A percentile compares a stretch with the other conserved stretches of the same genome.
These are phyloP conservation scores for Kockiozyma suomiensis DNA, from an alignment of 805 yeast species.

Conservation along the genomic window DNA sequence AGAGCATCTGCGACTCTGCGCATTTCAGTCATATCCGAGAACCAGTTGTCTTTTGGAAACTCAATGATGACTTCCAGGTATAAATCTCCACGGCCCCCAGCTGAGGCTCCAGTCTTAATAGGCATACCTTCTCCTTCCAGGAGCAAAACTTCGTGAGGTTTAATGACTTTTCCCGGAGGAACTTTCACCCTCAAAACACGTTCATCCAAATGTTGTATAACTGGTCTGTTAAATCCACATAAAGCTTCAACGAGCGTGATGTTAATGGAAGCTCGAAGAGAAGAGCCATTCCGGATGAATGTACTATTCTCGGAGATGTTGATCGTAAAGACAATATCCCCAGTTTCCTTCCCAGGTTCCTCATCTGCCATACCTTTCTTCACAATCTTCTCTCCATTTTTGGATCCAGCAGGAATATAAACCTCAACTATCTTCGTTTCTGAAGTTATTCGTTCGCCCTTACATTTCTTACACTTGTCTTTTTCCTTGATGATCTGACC, in stretches of 20 bases:
- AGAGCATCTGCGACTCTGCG: constrained; percentile 36
- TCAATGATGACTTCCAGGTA: constrained; percentile 70
- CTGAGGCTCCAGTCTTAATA: constrained; percentile 41
- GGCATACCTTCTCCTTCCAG: constrained; percentile 87
- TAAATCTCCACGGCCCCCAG: constrained; percentile 61
- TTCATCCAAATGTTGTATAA: constrained; percentile 77
- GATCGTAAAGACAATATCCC: constrained; percentile 72
- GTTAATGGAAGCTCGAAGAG: constrained; percentile 60
- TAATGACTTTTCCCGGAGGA: constrained; percentile 77
- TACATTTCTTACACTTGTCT: constrained; percentile 78
- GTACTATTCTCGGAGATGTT: constrained; percentile 52
- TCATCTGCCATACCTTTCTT: constrained; percentile 77
- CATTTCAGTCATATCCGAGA: constrained; percentile 66
- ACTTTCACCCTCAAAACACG: constrained; percentile 62
- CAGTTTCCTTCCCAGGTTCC: constrained; percentile 67
- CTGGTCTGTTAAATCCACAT: constrained; percentile 71
- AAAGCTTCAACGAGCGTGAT: constrained; percentile 79
- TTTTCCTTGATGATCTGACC: constrained; percentile 64
- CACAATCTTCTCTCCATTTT: constrained; percentile 60
- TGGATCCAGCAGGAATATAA: constrained; percentile 71
- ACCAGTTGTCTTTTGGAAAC: constrained; percentile 87
- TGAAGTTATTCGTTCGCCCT: constrained; percentile 61
- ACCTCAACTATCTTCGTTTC: constrained; percentile 77
- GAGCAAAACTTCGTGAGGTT: constrained; percentile 71
- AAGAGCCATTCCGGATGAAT: constrained; percentile 62